These are phyloP conservation scores for Hebeloma cylindrosporum DNA, from an alignment of 768 basidiomycete genomes.

Conservation along the genomic window DNA sequence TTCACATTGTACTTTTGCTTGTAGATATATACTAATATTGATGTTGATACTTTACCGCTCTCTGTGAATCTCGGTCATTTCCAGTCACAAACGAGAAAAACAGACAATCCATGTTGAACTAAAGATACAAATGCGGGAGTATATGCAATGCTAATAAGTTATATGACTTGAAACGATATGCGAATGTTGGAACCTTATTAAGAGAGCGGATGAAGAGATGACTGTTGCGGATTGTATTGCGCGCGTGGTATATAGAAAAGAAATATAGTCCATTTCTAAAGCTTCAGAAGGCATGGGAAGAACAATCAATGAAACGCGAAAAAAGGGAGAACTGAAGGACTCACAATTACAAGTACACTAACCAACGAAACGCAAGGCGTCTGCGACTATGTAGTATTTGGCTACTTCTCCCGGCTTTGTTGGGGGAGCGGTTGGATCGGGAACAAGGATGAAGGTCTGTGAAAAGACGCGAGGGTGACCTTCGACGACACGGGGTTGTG, in stretches of 20 bases:
- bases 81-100: too few species aligned
- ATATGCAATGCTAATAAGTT: too few species aligned
- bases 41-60: too few species aligned
- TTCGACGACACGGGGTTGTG: slow-evolving; percentile 56
- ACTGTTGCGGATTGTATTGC: too few species aligned
- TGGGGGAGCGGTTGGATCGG: slow-evolving; percentile 65
- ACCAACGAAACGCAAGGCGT: slow-evolving; percentile 82
- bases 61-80: too few species aligned
- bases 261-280: slow-evolving; percentile 2
- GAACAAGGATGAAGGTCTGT: slow-evolving; percentile 84
- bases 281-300: slow-evolving; percentile 1
- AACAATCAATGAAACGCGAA: background rate
- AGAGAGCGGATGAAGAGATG: too few species aligned
- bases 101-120: too few species aligned
- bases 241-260: slow-evolving; percentile 5
- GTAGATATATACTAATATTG: background rate
- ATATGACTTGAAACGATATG: too few species aligned
- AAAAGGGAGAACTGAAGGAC: background rate
- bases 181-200: too few species aligned
- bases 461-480: slow-evolving; percentile 84
- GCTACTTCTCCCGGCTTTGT: slow-evolving; percentile 71
- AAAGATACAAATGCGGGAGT: too few species aligned
- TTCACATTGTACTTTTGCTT: background rate
- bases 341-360: slow-evolving; percentile 30
- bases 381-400: slow-evolving; percentile 80